Conservation (phyloP, 139 green algal species). For the Chlamydomonas schloesseri region DNA sequence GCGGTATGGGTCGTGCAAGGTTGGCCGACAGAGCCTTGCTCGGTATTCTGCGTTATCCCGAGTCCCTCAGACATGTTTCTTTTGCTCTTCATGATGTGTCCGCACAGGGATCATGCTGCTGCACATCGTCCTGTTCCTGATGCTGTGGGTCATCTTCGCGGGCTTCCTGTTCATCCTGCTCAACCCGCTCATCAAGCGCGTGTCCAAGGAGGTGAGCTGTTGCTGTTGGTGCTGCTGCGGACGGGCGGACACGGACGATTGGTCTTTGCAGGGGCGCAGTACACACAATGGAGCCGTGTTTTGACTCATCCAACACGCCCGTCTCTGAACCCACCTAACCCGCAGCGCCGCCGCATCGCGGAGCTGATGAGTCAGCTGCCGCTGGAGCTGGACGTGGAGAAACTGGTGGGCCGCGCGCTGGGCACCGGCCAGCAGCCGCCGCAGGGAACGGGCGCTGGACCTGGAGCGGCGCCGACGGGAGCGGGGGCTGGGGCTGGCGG, state of each 20-base stretch:
- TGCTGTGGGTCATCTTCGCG: slow-evolving; percentile 24
- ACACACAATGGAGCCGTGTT: background rate
- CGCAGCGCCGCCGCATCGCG: slow-evolving; percentile 4
- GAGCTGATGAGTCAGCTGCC: slow-evolving; percentile 25
- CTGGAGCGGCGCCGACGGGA: background rate
- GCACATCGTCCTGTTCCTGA: slow-evolving; percentile 16
- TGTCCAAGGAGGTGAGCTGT: slow-evolving; percentile 17
- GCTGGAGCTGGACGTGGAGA: slow-evolving; percentile 29
- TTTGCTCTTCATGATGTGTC: no score
- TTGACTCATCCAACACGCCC: background rate
- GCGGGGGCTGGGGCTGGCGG: background rate
- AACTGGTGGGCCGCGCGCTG: background rate
- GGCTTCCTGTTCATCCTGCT: slow-evolving; percentile 22
- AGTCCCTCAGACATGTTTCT: no score
- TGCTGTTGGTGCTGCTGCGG: no score
- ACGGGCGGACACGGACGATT: no score
- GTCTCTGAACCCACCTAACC: background rate
- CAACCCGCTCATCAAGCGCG: slow-evolving; percentile 16
- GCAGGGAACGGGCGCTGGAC: no score
- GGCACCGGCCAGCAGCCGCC: background rate
- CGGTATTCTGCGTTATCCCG: no score
- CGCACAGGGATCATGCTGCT: slow-evolving; percentile 4
- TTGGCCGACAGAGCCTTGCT: no score
- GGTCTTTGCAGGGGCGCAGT: no score
- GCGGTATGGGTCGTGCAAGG: no score